Conservation (phyloP, 2,329 filamentous ascomycete genomes). For the Pseudogymnoascus sp. region DNA sequence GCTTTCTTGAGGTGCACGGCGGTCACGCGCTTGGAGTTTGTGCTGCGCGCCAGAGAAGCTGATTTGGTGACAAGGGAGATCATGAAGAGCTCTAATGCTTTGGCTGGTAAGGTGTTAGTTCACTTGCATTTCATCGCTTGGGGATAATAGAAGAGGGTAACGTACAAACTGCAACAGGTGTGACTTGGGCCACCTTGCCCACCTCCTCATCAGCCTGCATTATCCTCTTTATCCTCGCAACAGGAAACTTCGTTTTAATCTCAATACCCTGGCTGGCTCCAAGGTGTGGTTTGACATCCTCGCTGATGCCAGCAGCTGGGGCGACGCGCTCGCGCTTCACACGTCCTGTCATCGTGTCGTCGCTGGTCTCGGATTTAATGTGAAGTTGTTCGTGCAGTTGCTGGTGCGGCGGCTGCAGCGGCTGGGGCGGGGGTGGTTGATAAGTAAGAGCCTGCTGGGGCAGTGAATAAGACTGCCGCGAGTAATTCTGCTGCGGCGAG, state of each 20-base stretch:
- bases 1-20: slow-evolving; percentile 88
- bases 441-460: slow-evolving; percentile 6
- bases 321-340: neutral
- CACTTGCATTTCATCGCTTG: neutral
- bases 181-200: slow-evolving; percentile 95
- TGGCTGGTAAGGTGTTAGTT: slow-evolving; percentile 37
- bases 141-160: slow-evolving; percentile 20
- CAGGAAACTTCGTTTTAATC: slow-evolving; percentile 92
- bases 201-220: slow-evolving; percentile 99
- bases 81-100: slow-evolving; percentile 97
- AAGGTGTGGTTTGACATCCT: slow-evolving; percentile 17
- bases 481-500: neutral
- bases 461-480: neutral
- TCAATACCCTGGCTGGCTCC: slow-evolving; percentile 52
- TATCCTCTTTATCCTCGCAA: slow-evolving; percentile 94
- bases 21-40: slow-evolving; percentile 82
- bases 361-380: neutral
- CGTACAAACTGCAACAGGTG: slow-evolving; percentile 80
- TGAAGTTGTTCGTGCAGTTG: neutral
- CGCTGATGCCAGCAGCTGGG: neutral
- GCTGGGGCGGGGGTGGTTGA: neutral
- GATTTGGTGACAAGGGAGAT: slow-evolving; percentile 85
- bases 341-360: neutral
- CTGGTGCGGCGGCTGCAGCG: neutral
- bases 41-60: slow-evolving; percentile 72